Evolutionary conservation across 306 rosid genomes (phyloP), one percentile per base, ranked within the genome.

Genomic region (Quercus parvula): DNA sequence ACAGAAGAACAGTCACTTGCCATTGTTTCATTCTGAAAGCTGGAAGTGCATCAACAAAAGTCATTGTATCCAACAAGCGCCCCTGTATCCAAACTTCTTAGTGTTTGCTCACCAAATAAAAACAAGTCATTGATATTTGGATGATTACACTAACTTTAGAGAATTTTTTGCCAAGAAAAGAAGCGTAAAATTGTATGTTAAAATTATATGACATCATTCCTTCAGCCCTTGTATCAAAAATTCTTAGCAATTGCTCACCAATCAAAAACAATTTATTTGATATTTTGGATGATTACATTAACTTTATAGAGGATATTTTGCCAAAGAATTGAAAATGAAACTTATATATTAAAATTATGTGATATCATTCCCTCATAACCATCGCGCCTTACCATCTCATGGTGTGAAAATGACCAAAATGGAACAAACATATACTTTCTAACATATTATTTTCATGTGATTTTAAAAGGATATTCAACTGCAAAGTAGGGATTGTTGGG

Each of bases 11-110:
- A 13, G 93, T 77, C 86, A 91, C 91, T 83, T 91, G 95, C 99
- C 98, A 95, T 75, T 95, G 98, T 81, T 90, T 95, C 81, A 81
- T 84, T 84, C 92, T 89, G 86, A 93, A 89, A 79, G 93, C 92
- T 62, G 98, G 99, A 78, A 92, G 83, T 4, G 99, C 91, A 18
- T 95, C 96, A 63, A 83, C 74, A 81, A 90, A 91, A n/a, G 99
- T 85, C 97, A 92, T 92, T 17, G 99, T 92, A 56, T 86, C 97
- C 89, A 95, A 78, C 87, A 95, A 81, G 74, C 84, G 75, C 28
- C 81, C 92, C 99, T 95, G 83, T 31, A 63, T 52, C 85, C 33
- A 77, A 80, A 61, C 58, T 9, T 62, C 59, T 28, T 4, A 68
- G 83, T 74, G 31, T 71, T 51, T 51, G 72, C 73, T 56, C 63